Evolutionary conservation across 1,284 basidiomycete species (phyloP), one percentile per base, ranked within the genome.

Genomic region (Ceratobasidium theobromae): DNA sequence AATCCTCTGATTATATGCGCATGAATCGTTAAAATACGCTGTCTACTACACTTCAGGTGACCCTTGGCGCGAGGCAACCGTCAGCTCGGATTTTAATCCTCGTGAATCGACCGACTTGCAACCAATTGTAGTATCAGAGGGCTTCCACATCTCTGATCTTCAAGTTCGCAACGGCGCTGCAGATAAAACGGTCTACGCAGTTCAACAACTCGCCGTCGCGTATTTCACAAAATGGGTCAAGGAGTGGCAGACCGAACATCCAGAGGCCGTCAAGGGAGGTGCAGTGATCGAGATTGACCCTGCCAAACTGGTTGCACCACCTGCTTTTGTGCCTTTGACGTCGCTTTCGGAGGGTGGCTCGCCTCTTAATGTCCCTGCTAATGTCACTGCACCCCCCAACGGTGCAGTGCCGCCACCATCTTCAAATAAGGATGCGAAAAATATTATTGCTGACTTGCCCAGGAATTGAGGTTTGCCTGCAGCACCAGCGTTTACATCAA

Each of bases 61-160:
- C 33, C 53, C 64, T 23, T 68, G 67, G 67, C 52, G 67, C 25
- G 45, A 53, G 49, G 65, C 46, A 28, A 68, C 68, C n/a, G 38
- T 69, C 35, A 67, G 65, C 35, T 54, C 68, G 3, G 68, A 69
- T 45, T 51, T 69, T 32, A 38, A 55, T 30, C 38, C 40, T 48
- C 68, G 62, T 41, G 33, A 28, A 28, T 69, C 68, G 28, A 69
- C 65, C 27, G 51, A 55, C 33, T 43, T 53, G 52, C 49, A 62
- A 46, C 68, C 68, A 14, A 69, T 69, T 23, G 68, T 58, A 11
- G 68, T 69, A 27, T 65, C 68, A 16, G 68, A 69, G 28, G 68
- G 68, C 27, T 69, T 69, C 58, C 68, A 69, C 27, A 67, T 65
- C 28, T 62, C 65, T 27, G 68, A 69, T 43, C 57, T 69, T 21